Conservation (phyloP, 2,329 filamentous ascomycete genomes). For the Penicillium sp. region DNA sequence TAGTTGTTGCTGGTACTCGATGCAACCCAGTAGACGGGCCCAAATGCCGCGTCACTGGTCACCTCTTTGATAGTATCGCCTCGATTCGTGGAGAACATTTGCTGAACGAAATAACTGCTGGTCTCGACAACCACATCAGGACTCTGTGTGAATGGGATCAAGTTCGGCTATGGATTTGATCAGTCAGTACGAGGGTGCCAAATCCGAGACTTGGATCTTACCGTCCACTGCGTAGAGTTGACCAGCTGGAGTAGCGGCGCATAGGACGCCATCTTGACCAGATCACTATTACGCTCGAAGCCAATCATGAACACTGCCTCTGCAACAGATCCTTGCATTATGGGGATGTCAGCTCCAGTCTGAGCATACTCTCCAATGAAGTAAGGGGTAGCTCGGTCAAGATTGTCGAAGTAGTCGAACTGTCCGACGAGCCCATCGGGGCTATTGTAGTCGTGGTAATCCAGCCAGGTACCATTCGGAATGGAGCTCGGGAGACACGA, state of each 20-base stretch:
- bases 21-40: conserved; percentile 32
- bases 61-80: conserved; percentile 26
- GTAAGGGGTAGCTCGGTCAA: conserved; percentile 30
- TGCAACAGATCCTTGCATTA: conserved; percentile 52
- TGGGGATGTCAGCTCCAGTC: conserved; percentile 16
- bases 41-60: conserved; percentile 20
- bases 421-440: conserved; percentile 50
- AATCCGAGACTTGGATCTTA: conserved; percentile 7
- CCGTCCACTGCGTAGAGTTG: conserved; percentile 31
- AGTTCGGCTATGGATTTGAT: conserved; percentile 22
- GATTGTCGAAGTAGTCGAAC: conserved; percentile 55
- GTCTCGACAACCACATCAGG: conserved; percentile 21
- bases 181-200: not conserved
- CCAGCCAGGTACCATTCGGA: conserved; percentile 40
- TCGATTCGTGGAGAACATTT: conserved; percentile 27
- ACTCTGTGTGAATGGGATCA: conserved; percentile 25
- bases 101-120: conserved; percentile 31
- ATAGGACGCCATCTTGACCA: conserved; percentile 31
- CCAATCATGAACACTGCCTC: conserved; percentile 64
- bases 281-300: conserved; percentile 31
- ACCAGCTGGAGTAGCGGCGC: conserved; percentile 31
- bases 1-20: conserved; percentile 18
- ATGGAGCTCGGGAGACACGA: conserved; percentile 23
- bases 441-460: conserved; percentile 53
- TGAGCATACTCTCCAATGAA: conserved; percentile 29